phyloP scores from a whole-genome alignment of 768 basidiomycete genomes.

The Omphalotus guepiniiformis region DNA sequence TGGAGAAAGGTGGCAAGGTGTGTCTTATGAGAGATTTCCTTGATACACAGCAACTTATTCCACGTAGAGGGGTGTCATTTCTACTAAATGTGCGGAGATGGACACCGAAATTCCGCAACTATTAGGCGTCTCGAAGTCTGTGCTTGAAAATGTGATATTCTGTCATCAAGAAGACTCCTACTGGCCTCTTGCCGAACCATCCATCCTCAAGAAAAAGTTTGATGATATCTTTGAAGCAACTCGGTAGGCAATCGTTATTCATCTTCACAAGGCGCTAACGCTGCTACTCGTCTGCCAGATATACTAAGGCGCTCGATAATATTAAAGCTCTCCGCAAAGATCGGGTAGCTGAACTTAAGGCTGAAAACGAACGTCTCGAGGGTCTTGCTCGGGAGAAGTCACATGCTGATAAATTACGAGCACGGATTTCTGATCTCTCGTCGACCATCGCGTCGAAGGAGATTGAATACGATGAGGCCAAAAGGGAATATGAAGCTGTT shows the following conservation, averaged over 20 bases:
- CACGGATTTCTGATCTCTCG: conserved; percentile 58
- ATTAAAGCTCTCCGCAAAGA: conserved; percentile 92
- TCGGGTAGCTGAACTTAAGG: conserved; percentile 83
- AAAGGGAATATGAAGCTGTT: conserved; percentile 58
- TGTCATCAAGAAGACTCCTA: conserved; percentile 99
- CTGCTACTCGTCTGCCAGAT: conserved; percentile 43
- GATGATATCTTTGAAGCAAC: conserved; percentile 99
- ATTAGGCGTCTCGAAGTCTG: conserved; percentile 95
- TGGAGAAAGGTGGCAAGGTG: conserved; percentile 75
- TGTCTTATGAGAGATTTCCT: conserved; percentile 14
- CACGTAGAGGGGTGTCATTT: conserved; percentile 77
- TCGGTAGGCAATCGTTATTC: conserved; percentile 46
- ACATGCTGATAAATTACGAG: conserved; percentile 79
- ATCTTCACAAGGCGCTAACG: not conserved
- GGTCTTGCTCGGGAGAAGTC: conserved; percentile 77
- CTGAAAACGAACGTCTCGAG: conserved; percentile 83
- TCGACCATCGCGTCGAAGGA: conserved; percentile 65
- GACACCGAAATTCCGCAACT: conserved; percentile 90
- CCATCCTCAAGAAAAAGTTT: conserved; percentile 95
- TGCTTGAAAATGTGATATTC: conserved; percentile 98
- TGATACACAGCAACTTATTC: not conserved
- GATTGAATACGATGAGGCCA: conserved; percentile 66
- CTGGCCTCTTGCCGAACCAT: conserved; percentile 93
- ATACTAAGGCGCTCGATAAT: conserved; percentile 92
- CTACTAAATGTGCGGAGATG: conserved; percentile 97